Evolutionary conservation across 306 rosid genomes (phyloP).

Genomic region (Gastrolobium villosum): DNA sequence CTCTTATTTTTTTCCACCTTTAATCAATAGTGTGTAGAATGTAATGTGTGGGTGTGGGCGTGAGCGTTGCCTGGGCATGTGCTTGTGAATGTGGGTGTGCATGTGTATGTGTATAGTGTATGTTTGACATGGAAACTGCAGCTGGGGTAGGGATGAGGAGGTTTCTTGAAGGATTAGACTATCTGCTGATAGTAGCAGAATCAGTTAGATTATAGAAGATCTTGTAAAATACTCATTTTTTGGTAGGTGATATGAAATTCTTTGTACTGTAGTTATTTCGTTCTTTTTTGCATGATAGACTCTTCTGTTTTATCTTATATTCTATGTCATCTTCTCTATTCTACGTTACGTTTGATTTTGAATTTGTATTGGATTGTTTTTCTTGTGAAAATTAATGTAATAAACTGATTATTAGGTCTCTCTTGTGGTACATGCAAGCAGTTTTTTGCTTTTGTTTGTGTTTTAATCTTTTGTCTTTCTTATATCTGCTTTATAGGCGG

Average conservation of each 20-base stretch:
- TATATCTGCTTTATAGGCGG: conserved; percentile 66
- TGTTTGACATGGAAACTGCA: conserved; percentile 2
- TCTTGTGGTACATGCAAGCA: conserved; percentile 5
- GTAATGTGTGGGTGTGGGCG: background rate
- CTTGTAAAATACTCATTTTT: background rate
- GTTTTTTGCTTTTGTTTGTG: background rate
- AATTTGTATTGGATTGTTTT: conserved; percentile 26
- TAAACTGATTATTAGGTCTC: conserved; percentile 17
- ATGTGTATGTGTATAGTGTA: too few relatives aligned
- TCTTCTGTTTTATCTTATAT: background rate
- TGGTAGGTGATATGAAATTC: background rate
- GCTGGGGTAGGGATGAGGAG: background rate
- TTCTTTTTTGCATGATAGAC: background rate
- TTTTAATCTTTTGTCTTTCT: conserved; percentile 37
- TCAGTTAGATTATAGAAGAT: background rate
- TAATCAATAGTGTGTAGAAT: background rate
- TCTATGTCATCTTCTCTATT: conserved; percentile 7
- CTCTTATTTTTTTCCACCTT: background rate
- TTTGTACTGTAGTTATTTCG: background rate
- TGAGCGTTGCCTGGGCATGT: background rate
- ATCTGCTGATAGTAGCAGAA: background rate
- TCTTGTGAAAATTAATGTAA: conserved; percentile 34
- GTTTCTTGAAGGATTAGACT: background rate
- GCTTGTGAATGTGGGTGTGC: too few relatives aligned
- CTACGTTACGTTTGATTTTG: conserved; percentile 4